A percentile compares a stretch with the other conserved stretches of the same genome.
phyloP scores from a whole-genome alignment of 345 rosid genomes.

The Salix caprea region DNA sequence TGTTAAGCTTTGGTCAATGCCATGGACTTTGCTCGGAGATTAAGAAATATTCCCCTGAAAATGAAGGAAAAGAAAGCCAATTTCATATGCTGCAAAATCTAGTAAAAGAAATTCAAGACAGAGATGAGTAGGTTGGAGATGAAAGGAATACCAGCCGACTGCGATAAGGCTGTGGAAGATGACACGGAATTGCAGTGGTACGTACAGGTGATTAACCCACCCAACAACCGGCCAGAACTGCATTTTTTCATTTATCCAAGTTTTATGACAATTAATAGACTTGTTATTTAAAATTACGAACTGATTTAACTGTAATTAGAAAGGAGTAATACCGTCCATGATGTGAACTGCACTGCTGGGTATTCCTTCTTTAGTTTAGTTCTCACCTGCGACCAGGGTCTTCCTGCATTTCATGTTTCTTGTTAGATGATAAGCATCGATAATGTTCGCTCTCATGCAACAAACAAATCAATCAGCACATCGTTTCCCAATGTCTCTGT shows the following conservation, averaged over 20 bases:
- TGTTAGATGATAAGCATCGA: conserved; percentile 1
- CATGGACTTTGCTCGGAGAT: conserved; percentile 61
- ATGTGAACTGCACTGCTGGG: conserved; percentile 60
- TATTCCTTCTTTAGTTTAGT: conserved; percentile 67
- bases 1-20: conserved; percentile 46
- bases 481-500: neutral
- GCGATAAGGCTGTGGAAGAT: conserved; percentile 69
- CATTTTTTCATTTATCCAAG: conserved; percentile 8
- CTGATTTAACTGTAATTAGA: neutral
- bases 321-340: conserved; percentile 69
- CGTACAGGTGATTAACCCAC: conserved; percentile 81
- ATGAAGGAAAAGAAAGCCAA: neutral
- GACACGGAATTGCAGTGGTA: conserved; percentile 83
- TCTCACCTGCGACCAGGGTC: conserved; percentile 77
- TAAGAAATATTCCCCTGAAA: conserved; percentile 91
- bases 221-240: conserved; percentile 93
- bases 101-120: neutral
- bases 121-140: neutral
- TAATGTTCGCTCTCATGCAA: neutral
- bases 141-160: conserved; percentile 55
- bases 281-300: conserved; percentile 2
- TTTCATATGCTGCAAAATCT: neutral
- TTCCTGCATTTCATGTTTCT: conserved; percentile 49
- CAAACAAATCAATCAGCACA: neutral
- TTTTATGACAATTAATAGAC: neutral